Conservation (phyloP, 331 rosid genomes). For the Acacia concinna region DNA sequence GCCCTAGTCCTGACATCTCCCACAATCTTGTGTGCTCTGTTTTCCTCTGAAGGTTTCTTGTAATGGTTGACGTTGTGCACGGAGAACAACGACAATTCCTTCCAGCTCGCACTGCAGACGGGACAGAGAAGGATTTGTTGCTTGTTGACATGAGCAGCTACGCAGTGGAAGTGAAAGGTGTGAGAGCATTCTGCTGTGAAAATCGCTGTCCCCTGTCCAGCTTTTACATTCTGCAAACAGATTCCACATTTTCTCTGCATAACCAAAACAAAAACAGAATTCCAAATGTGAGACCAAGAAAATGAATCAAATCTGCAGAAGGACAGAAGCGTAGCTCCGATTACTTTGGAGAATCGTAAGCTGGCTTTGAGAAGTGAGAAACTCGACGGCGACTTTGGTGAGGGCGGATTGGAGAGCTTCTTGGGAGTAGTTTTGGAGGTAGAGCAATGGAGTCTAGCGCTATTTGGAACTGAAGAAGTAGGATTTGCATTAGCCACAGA, state of each 20-base stretch:
- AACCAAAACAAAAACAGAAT: neutral
- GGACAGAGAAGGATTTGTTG: slow-evolving; percentile 58
- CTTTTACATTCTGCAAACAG: slow-evolving; percentile 56
- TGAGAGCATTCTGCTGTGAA: slow-evolving; percentile 91
- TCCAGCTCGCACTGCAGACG: slow-evolving; percentile 67
- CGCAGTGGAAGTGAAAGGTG: slow-evolving; percentile 80
- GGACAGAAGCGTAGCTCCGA: neutral
- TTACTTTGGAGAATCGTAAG: slow-evolving; percentile 63
- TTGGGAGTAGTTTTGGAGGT: slow-evolving; percentile 13
- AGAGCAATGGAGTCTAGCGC: slow-evolving; percentile 57
- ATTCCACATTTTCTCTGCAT: slow-evolving; percentile 73
- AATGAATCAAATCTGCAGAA: neutral
- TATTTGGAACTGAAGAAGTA: slow-evolving; percentile 47
- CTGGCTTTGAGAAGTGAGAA: slow-evolving; percentile 72
- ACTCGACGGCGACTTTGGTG: slow-evolving; percentile 69
- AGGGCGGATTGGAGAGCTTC: slow-evolving; percentile 45
- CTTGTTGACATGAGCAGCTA: slow-evolving; percentile 56
- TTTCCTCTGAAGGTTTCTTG: slow-evolving; percentile 26
- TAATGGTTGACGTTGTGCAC: slow-evolving; percentile 19
- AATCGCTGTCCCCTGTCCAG: slow-evolving; percentile 73
- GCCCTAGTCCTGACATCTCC: slow-evolving; percentile 43
- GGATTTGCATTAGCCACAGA: slow-evolving; percentile 35
- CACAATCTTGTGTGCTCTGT: neutral
- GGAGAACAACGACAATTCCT: slow-evolving; percentile 52
- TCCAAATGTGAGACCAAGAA: neutral